These are phyloP conservation scores for Diphasiastrum complanatum DNA, from an alignment of 83 land plant genomes.

Conservation along the genomic window DNA sequence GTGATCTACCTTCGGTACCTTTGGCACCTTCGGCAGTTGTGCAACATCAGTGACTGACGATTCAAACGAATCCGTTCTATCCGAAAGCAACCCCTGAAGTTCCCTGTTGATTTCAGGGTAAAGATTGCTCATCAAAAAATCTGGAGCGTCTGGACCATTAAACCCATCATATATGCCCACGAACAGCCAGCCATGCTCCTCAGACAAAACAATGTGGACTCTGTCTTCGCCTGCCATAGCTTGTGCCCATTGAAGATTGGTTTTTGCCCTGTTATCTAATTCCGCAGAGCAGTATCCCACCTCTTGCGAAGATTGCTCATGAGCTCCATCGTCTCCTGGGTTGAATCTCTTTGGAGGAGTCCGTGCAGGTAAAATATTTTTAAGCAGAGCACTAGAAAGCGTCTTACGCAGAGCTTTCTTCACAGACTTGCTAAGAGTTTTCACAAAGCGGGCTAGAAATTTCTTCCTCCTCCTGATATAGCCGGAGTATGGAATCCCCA, in stretches of 20 bases:
- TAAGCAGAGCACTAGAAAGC: slow-evolving; percentile 34
- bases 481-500: slow-evolving; percentile 11
- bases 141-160: slow-evolving; percentile 97
- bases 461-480: slow-evolving; percentile 32
- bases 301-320: slow-evolving; percentile 21
- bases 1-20: background rate
- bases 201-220: slow-evolving; percentile 89
- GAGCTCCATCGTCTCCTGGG: slow-evolving; percentile 22
- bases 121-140: slow-evolving; percentile 76
- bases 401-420: slow-evolving; percentile 42
- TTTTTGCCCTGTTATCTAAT: slow-evolving; percentile 36
- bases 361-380: slow-evolving; percentile 38
- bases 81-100: slow-evolving; percentile 83
- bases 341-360: slow-evolving; percentile 38
- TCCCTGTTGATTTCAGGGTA: slow-evolving; percentile 70
- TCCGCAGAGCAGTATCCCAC: slow-evolving; percentile 25
- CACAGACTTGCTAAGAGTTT: slow-evolving; percentile 45
- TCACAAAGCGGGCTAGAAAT: slow-evolving; percentile 38
- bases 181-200: slow-evolving; percentile 95
- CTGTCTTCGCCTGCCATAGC: slow-evolving; percentile 99
- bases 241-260: slow-evolving; percentile 94
- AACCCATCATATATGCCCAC: slow-evolving; percentile 98
- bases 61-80: slow-evolving; percentile 32
- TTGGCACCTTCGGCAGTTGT: background rate
- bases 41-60: slow-evolving; percentile 5